Base-by-base conservation (phyloP, 164 flowering plant genomes). In the Annona squamosa region DNA sequence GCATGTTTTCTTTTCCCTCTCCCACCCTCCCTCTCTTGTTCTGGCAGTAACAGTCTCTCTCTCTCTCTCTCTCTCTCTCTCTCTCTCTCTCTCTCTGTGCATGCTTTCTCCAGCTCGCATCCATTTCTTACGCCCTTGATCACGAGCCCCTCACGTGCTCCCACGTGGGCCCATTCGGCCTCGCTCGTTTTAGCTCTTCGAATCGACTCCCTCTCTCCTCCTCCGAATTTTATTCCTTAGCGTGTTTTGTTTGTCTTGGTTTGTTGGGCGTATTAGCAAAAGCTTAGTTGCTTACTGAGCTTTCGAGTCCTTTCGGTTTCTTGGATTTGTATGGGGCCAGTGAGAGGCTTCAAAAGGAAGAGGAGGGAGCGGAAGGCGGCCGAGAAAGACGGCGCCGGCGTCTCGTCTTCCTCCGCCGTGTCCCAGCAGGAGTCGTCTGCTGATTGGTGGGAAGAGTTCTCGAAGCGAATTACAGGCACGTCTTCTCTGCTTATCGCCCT, bases 371-470 rank as follows among this genome's bases (percentile, higher is more conserved):
- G 80, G 73, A 80, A 71, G 72, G 74, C 72, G 74, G 71, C 43
- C 56, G 85, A 78, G 48, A 76, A 61, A 7, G 77, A 75, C 69
- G 74, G 62, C 65, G 37, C 10, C 18, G 37, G 37, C 59, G 13
- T 52, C 59, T 52, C 59, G 59, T 52, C 59, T 0, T 17, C 62
- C 5, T 17, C 61, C 16, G 56, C 46, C 46, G 80, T 73, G 78
- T 78, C 84, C 57, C 72, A 82, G 1, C 81, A 81, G 72, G 71
- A 82, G 65, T 84, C 71, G 4, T 73, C 82, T 75, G 67, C 63
- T 46, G 87, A 85, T 79, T 87, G 90, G 87, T 87, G 90, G 88
- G 84, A 77, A 72, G 86, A 78, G 46, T 82, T 85, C 75, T 85
- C 84, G 9, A 80, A 73, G 78, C 79, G 81, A 74, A 83, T 78